Evolutionary conservation across 345 rosid genomes (phyloP), one percentile per base, ranked within the genome.

Genomic region (Syzygium aqueum): DNA sequence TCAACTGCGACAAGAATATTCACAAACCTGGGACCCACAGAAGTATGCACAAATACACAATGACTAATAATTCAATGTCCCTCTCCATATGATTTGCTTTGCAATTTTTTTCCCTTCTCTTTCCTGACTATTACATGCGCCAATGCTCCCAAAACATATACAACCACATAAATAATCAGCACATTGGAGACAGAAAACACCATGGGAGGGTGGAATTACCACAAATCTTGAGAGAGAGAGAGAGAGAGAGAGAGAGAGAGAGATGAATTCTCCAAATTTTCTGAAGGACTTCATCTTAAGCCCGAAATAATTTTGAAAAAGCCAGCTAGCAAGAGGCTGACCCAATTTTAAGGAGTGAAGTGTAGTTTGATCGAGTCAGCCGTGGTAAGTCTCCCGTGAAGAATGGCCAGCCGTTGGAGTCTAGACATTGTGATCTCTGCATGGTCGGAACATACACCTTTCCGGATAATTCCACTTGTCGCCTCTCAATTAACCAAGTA

Each of bases 401-500:
- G 85, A 83, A 83, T 25, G 30, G 56, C 85, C 85, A 28, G 85
- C 56, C 54, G 40, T 28, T 83, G 56, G 30, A 51, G 85, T 83
- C 84, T 51, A 82, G 51, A 46, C 54, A 83, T 27, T 16, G 37
- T 73, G 82, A 37, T 53, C 84, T 82, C 82, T 73, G 82, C 21
- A 73, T 73, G 49, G 27, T 73, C 37, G 49, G 49, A 37, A 73
- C 82, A 73, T 37, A 73, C 37, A 14, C 82, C 83, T 85, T 86
- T 87, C 82, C 87, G 13, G 73, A 86, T 52, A 65, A 85, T 84
- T 82, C 51, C 77, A 50, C 63, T 28, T 7, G 86, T 84, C 16
- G 86, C 77, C 27, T 85, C 52, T 82, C 59, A 23, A 89, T 78
- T 90, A 94, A 88, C 94, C 94, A 37, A 94, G 94, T 87, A 95